Base-by-base conservation (phyloP, 2,329 filamentous ascomycete genomes). In the Aspergillus caelatus region DNA sequence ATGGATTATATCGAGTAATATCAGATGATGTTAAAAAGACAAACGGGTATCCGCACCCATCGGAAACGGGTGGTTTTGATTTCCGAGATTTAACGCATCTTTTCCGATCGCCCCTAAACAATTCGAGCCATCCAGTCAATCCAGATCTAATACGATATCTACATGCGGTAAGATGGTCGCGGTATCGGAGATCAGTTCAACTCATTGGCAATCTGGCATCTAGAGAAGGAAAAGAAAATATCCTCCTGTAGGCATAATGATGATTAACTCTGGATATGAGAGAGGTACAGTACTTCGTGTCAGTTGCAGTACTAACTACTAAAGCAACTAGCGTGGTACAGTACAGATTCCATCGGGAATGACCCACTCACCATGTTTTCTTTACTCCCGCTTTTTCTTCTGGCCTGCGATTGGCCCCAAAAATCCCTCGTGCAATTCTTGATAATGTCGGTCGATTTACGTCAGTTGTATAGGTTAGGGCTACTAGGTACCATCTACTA, bases 361-460 rank as follows among this genome's bases (percentile, higher is more conserved):
- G 57, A 21, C 57, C 46, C 46, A 59, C 57, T 39, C 46, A 32
- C 46, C 26, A 34, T 52, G 62, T 60, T 62, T 64, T 62, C 28
- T 32, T 48, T 52, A 34, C 48, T 32, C 30, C 19, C 28, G 48
- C 60, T 65, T 58, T 53, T 62, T 59, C 14, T 52, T 23, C 52
- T 63, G 45, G 19, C 50, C 26, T 11, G n/a, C 60, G 26, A 70
- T 70, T 70, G 66, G 68, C 50, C 41, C 53, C 26, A 45, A 69
- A 70, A 70, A 68, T 70, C 63, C 68, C 68, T 70, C 68, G 68
- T 68, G 63, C 62, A 65, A 58, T 41, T 26, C 12, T 45, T 9
- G 48, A 30, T n/a, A 21, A 26, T 48, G 16, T 6, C 8, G 28
- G 16, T 41, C 26, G 11, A 45, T 62, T 58, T 61, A 57, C 54